Evolutionary conservation across 2,329 filamentous ascomycete species (phyloP).

Genomic region (Spiromastix sp.): DNA sequence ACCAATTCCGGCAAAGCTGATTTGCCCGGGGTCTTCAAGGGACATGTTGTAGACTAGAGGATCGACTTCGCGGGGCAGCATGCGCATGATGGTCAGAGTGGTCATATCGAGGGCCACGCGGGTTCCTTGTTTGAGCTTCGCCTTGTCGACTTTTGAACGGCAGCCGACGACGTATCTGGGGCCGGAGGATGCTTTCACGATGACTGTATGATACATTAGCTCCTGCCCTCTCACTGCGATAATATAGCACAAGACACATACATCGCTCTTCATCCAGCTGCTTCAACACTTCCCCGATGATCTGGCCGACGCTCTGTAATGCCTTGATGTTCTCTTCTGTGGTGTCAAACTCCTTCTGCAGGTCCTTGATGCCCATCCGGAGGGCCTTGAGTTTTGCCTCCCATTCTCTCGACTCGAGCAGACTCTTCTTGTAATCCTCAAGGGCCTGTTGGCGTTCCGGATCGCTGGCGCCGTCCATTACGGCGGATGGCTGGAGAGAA

Average conservation of each 20-base stretch:
- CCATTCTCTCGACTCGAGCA: conserved; percentile 95
- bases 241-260: conserved; percentile 43
- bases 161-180: conserved; percentile 97
- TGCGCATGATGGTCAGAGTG: conserved; percentile 98
- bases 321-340: conserved; percentile 99
- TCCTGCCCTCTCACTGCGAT: no score
- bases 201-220: conserved; percentile 50
- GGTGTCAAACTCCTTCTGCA: conserved; percentile 90
- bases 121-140: conserved; percentile 94
- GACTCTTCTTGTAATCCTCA: conserved; percentile 66
- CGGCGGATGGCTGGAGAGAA: conserved; percentile 9
- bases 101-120: conserved; percentile 98
- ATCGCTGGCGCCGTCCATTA: conserved; percentile 31
- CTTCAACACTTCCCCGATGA: conserved; percentile 97
- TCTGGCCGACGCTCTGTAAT: conserved; percentile 95
- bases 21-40: conserved; percentile 89
- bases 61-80: conserved; percentile 96
- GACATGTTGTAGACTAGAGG: conserved; percentile 99
- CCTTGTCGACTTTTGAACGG: conserved; percentile 95
- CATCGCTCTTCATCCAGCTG: conserved; percentile 98
- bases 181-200: conserved; percentile 95
- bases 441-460: conserved; percentile 58
- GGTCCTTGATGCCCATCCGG: conserved; percentile 87
- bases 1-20: conserved; percentile 96
- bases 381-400: conserved; percentile 94